phyloP scores from a whole-genome alignment of 1,284 basidiomycete genomes.

The Porodaedalea pini region DNA sequence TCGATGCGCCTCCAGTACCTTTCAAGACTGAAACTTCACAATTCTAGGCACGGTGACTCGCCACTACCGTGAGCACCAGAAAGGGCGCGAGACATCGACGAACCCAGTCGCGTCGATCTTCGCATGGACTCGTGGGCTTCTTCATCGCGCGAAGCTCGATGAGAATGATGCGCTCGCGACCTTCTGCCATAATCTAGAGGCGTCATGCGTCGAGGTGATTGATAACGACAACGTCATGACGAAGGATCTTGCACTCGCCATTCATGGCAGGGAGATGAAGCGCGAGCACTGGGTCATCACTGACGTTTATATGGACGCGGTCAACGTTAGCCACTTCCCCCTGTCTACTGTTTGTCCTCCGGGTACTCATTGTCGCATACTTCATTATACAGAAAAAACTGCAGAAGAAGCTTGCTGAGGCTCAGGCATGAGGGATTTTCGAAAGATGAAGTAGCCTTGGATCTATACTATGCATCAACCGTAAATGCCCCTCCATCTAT shows the following conservation, averaged over 20 bases:
- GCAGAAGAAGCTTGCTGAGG: slow-evolving; percentile 21
- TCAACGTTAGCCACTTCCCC: slow-evolving; percentile 54
- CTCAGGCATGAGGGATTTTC: not conserved
- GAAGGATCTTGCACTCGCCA: slow-evolving; percentile 93
- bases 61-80: slow-evolving; percentile 96
- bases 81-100: slow-evolving; percentile 93
- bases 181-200: slow-evolving; percentile 85
- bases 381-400: slow-evolving; percentile 17
- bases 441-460: not conserved
- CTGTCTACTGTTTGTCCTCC: not conserved
- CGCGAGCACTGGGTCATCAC: slow-evolving; percentile 94
- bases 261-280: slow-evolving; percentile 89
- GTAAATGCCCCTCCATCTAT: too few species aligned
- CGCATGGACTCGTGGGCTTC: slow-evolving; percentile 94
- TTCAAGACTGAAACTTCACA: slow-evolving; percentile 16
- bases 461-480: too few species aligned
- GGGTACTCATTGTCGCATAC: too few species aligned
- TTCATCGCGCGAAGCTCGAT: slow-evolving; percentile 94
- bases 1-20: not conserved
- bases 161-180: slow-evolving; percentile 69
- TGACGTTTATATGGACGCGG: slow-evolving; percentile 86
- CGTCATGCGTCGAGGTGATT: slow-evolving; percentile 88
- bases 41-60: slow-evolving; percentile 80
- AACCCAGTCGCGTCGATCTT: slow-evolving; percentile 99
- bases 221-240: slow-evolving; percentile 92